Conservation (phyloP, 2,329 filamentous ascomycete genomes). For the Talaromyces sp. region DNA sequence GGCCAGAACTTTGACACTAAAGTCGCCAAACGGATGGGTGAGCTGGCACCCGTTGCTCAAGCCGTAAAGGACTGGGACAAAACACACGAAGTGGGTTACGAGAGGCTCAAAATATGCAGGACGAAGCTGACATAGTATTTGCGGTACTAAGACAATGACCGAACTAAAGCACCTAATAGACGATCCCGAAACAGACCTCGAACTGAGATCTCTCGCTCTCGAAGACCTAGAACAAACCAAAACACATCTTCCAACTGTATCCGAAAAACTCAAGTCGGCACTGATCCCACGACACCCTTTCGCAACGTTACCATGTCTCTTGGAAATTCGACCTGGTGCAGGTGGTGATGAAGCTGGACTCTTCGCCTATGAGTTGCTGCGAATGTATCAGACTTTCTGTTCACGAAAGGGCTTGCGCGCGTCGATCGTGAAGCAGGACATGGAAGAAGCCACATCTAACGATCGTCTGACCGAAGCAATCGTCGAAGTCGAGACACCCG, state of each 20-base stretch:
- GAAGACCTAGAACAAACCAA: constrained; percentile 69
- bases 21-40: constrained; percentile 56
- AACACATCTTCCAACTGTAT: constrained; percentile 59
- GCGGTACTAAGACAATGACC: constrained; percentile 45
- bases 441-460: constrained; percentile 63
- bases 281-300: constrained; percentile 88
- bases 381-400: constrained; percentile 86
- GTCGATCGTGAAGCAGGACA: constrained; percentile 74
- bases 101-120: background rate
- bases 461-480: constrained; percentile 79
- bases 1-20: constrained; percentile 53
- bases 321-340: constrained; percentile 88
- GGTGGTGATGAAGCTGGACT: constrained; percentile 88
- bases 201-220: constrained; percentile 57
- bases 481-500: constrained; percentile 71
- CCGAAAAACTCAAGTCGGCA: constrained; percentile 65
- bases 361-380: constrained; percentile 80
- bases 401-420: constrained; percentile 62
- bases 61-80: constrained; percentile 57
- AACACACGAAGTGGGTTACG: constrained; percentile 50
- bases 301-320: constrained; percentile 78
- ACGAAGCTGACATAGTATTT: constrained; percentile 12
- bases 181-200: constrained; percentile 60
- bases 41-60: constrained; percentile 51
- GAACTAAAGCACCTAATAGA: constrained; percentile 74